Evolutionary conservation across 352 stramenopile species (phyloP).

Genomic region (Phytophthora vignae): DNA sequence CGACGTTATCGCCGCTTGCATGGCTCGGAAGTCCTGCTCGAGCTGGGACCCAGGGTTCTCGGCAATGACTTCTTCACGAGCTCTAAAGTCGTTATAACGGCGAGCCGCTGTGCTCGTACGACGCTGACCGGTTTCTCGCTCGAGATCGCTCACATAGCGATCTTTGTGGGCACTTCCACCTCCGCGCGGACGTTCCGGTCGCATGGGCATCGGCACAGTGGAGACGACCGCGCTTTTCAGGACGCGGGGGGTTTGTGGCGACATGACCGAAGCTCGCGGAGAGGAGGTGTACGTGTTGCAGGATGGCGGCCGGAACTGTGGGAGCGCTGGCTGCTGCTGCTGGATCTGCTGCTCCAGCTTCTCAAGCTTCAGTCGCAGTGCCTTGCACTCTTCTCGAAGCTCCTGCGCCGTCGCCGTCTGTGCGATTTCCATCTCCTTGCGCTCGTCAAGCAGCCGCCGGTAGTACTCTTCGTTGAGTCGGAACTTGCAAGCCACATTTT

Average conservation of each 20-base stretch:
- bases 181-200: conserved; percentile 58
- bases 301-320: conserved; percentile 26
- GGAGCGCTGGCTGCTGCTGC: conserved; percentile 11
- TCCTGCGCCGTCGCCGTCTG: conserved; percentile 43
- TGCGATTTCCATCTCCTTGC: conserved; percentile 60
- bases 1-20: conserved; percentile 32
- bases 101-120: conserved; percentile 37
- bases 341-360: conserved; percentile 43
- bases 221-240: conserved; percentile 32
- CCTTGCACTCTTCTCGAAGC: conserved; percentile 49
- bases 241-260: conserved; percentile 19
- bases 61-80: conserved; percentile 30
- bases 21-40: conserved; percentile 57
- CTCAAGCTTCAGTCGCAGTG: conserved; percentile 50
- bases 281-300: conserved; percentile 13
- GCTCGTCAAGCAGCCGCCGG: conserved; percentile 54
- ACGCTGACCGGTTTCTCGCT: conserved; percentile 72
- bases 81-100: conserved; percentile 49
- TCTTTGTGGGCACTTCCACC: conserved; percentile 73
- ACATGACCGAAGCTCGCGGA: conserved; percentile 13
- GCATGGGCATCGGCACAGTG: conserved; percentile 52
- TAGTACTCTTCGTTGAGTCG: conserved; percentile 57
- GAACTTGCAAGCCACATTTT: conserved; percentile 47
- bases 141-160: conserved; percentile 76
- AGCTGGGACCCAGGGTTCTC: conserved; percentile 48